Base-by-base conservation (phyloP, 2,329 filamentous ascomycete genomes). In the Sarocladium brachiariae region DNA sequence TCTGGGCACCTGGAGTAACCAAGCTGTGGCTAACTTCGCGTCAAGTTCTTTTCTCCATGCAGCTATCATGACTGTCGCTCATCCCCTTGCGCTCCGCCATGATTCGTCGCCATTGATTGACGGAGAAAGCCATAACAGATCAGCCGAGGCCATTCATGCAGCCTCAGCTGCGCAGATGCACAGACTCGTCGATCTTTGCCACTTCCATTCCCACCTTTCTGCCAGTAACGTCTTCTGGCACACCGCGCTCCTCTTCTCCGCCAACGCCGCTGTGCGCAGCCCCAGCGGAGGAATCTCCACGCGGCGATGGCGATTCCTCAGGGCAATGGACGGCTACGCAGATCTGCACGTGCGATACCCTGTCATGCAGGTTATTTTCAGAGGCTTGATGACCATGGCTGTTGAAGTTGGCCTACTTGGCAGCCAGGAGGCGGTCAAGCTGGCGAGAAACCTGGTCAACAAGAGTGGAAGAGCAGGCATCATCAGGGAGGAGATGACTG, bases 41-140 rank as follows among this genome's bases (percentile, higher is more conserved):
- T n/a, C n/a, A n/a, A 53, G 51, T 49, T 48, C 52, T n/a, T 46
- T 45, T 14, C 50, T 54, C 30, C 52, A 54, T 19, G 50, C 50
- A 14, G 38, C 49, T 8, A 47, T 51, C 19, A 49, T 54, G 19
- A 16, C 46, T 2, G 18, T 51, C 19, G 11, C 49, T 13, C 50
- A 47, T 19, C 52, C 52, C 16, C 37, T 54, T 21, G 50, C 49
- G 10, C 33, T 49, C 14, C 23, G 34, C 4, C 10, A 8, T 10
- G 24, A 49, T 14, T 9, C 19, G 3, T 14, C 23, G 3, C 43
- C 27, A 2, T 11, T 30, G 5, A 21, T 33, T 13, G 24, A 31
- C n/a, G 34, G 31, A 11, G 25, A 25, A 21, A 43, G 21, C 13
- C 11, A 6, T 9, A 14, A 47, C 9, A 8, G 43, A 47, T 31